These are phyloP conservation scores for Fraxinus velutina DNA, from an alignment of 305 asterid species.

Conservation along the genomic window DNA sequence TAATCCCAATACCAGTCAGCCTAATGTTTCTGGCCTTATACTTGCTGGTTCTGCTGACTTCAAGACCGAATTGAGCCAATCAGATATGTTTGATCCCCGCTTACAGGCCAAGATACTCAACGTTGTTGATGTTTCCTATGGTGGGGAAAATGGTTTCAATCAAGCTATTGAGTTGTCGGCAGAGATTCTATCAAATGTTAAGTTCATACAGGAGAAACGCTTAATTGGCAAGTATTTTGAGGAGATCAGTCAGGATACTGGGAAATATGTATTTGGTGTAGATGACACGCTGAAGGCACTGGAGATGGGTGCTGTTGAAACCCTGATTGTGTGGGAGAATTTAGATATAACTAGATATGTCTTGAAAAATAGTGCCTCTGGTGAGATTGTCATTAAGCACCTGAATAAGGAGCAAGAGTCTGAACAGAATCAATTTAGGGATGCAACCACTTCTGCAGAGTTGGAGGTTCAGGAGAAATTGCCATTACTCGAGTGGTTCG, in stretches of 20 bases:
- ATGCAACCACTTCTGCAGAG: constrained; percentile 26
- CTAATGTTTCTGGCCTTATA: constrained; percentile 40
- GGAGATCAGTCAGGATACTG: constrained; percentile 43
- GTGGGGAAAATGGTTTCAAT: constrained; percentile 41
- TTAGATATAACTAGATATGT: constrained; percentile 29
- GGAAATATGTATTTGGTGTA: constrained; percentile 36
- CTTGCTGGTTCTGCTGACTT: constrained; percentile 43
- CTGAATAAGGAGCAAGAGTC: constrained; percentile 35
- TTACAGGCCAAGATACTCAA: constrained; percentile 38
- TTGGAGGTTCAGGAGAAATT: constrained; percentile 38
- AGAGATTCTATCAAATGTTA: constrained; percentile 37
- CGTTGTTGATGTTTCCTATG: constrained; percentile 40
- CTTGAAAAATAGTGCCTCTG: constrained; percentile 28
- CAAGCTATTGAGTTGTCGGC: constrained; percentile 42
- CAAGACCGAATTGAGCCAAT: constrained; percentile 41
- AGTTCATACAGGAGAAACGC: constrained; percentile 44
- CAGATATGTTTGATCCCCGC: constrained; percentile 39
- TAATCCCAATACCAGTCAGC: constrained; percentile 38
- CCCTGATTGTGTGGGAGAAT: constrained; percentile 43
- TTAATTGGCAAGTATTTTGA: constrained; percentile 38
- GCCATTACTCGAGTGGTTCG: constrained; percentile 42
- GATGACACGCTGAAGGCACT: constrained; percentile 38
- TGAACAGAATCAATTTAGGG: constrained; percentile 37
- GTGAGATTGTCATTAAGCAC: constrained; percentile 32
- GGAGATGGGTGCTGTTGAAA: constrained; percentile 45